A percentile compares a stretch with the other conserved stretches of the same genome.
Evolutionary conservation across 208 protist genomes (phyloP).

Genomic region (Acanthamoeba castellanii): DNA sequence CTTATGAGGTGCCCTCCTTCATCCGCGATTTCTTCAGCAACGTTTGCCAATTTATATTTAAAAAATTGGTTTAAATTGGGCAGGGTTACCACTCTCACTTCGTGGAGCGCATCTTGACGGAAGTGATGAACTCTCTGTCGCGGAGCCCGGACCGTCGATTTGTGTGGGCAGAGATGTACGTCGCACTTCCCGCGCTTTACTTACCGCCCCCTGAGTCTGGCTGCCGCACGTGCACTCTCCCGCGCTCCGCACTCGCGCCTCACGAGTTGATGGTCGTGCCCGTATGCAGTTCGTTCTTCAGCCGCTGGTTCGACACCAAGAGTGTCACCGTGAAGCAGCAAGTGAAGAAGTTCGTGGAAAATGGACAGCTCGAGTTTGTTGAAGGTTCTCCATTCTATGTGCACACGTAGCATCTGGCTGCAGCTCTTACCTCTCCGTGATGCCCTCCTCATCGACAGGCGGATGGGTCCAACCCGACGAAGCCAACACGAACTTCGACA

Average conservation of each 20-base stretch:
- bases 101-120: constrained; percentile 82
- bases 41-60: background rate
- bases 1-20: constrained; percentile 78
- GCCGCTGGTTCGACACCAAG: constrained; percentile 84
- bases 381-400: constrained; percentile 46
- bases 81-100: constrained; percentile 77
- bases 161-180: constrained; percentile 87
- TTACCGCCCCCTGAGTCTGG: background rate
- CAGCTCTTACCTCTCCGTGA: background rate
- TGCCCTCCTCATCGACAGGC: constrained; percentile 32
- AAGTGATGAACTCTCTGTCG: constrained; percentile 76
- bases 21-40: background rate
- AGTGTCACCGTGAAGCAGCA: background rate
- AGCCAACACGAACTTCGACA: constrained; percentile 76
- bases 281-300: constrained; percentile 85
- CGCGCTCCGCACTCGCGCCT: background rate
- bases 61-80: background rate
- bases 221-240: background rate
- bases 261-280: background rate
- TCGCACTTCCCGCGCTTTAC: background rate
- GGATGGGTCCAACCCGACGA: constrained; percentile 90
- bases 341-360: constrained; percentile 77
- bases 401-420: background rate
- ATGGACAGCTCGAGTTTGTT: constrained; percentile 86
- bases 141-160: constrained; percentile 79